Evolutionary conservation across 192 early-diverging fungal genomes (phyloP).

Genomic region (Coemansia sp.): DNA sequence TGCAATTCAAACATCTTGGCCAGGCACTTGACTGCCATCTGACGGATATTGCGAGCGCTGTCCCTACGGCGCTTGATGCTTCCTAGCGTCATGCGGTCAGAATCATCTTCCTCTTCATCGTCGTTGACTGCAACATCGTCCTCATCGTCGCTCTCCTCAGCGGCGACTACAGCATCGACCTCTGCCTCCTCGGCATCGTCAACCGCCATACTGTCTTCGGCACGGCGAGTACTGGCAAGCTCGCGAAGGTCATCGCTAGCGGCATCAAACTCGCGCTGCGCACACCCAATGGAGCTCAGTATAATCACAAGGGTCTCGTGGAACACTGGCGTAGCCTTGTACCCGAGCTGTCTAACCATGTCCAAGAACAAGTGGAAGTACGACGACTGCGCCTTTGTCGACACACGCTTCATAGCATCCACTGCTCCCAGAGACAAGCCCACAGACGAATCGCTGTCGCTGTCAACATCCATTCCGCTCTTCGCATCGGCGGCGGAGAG

Average conservation of each 20-base stretch:
- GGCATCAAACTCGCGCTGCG: slow-evolving; percentile 62
- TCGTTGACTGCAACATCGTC: slow-evolving; percentile 3
- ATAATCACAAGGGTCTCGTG: slow-evolving; percentile 73
- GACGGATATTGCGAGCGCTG: slow-evolving; percentile 58
- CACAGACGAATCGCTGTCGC: not conserved
- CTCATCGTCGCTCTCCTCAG: slow-evolving; percentile 15
- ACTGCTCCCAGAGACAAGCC: not conserved
- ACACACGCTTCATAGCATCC: slow-evolving; percentile 27
- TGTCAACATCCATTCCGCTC: slow-evolving; percentile 31
- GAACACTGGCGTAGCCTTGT: slow-evolving; percentile 71
- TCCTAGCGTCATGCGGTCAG: slow-evolving; percentile 10
- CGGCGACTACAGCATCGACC: not conserved
- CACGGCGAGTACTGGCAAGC: slow-evolving; percentile 11
- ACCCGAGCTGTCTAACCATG: slow-evolving; percentile 80
- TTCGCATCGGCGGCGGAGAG: slow-evolving; percentile 26
- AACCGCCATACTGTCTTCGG: slow-evolving; percentile 10
- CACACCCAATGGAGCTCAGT: slow-evolving; percentile 70
- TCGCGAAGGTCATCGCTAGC: slow-evolving; percentile 41
- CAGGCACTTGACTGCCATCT: slow-evolving; percentile 73
- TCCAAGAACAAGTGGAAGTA: slow-evolving; percentile 81
- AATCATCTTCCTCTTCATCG: slow-evolving; percentile 8
- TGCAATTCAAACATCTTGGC: slow-evolving; percentile 68
- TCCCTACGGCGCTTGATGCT: slow-evolving; percentile 27
- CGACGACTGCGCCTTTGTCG: slow-evolving; percentile 70
- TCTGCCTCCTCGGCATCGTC: slow-evolving; percentile 20